Evolutionary conservation across 306 rosid species (phyloP), one percentile per base, ranked within the genome.

Genomic region (Fagus sylvatica): DNA sequence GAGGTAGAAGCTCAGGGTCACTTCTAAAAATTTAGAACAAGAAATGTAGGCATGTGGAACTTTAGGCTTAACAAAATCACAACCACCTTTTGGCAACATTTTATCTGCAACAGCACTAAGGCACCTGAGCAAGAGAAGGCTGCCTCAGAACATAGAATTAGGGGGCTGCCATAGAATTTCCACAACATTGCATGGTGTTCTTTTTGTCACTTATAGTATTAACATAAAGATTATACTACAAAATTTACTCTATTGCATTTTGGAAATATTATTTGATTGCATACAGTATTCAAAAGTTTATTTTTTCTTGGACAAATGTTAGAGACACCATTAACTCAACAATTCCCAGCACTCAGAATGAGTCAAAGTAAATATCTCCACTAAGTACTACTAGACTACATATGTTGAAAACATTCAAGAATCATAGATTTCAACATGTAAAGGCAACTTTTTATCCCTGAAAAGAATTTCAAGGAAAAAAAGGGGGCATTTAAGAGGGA

Each of bases 361-460:
- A 46, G 37, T 60, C 16, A 32, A 62, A 62, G 5, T 36, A 62
- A 13, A 36, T 56, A 6, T 34, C 69, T 36, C 43, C 41, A 15
- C 43, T 11, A 33, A 34, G 41, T 22, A 57, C 55, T 34, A 66
- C 17, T 48, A 43, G 65, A 64, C 60, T 56, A 72, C 39, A 51
- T 17, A 32, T 28, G 53, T 57, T 41, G 66, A 10, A 55, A 71
- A 48, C 53, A 71, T 48, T 74, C 22, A 32, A 32, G 33, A 30
- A 16, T 70, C 49, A 33, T 16, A 57, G 34, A 78, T 51, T 56
- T 13, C 55, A 82, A 67, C 36, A 53, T 76, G 78, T 34, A 40
- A 4, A 19, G 28, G 30, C 32, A 1, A 19, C 33, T 37, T 67
- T 57, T 57, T 57, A 57, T 30, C 64, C 30, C 36, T 11, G 32